Evolutionary conservation across 2,329 filamentous ascomycete species (phyloP), one percentile per base, ranked within the genome.

Genomic region (Colletotrichum sansevieriae): DNA sequence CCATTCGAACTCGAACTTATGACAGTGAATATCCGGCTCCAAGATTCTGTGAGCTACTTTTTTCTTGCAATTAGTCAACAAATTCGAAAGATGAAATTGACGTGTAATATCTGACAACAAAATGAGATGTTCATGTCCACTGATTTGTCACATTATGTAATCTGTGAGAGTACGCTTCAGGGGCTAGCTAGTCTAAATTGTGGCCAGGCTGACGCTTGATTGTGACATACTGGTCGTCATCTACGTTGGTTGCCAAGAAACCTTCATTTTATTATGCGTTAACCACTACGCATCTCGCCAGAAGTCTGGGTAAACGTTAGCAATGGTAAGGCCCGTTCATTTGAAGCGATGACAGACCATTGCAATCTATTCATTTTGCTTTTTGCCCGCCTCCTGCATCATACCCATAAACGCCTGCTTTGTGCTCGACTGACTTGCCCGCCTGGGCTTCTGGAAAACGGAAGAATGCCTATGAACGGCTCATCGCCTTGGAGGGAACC

Each of bases 401-500:
- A 29, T 25, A 25, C 55, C 43, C 54, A 37, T 44, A 25, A 65
- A 63, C 55, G 69, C 56, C 43, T 47, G 62, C 62, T 68, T n/a
- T 15, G 37, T 54, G 13, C 33, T 47, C 20, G 52, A 65, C 15
- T 43, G 61, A 58, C n/a, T 2, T 20, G 52, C 29, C 33, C 35
- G 15, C 39, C 6, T 29, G 15, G 37, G 44, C 18, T 55, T 15
- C 52, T 1, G 52, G 35, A 39, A 37, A 37, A 41, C 20, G 33
- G 18, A 18, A 41, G n/a, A 41, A 55, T 43, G 25, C 2, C 4
- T 12, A 18, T n/a, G 13, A 22, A 29, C 29, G 33, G 33, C 58
- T 78, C 74, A 81, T 65, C 80, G 76, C 37, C 78, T 76, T 49
- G 74, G 67, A 51, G 74, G 67, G 29, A 74, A 75, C 9, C 72